Evolutionary conservation across 2,329 filamentous ascomycete genomes (phyloP).

Genomic region (Trichoderma harzianum): DNA sequence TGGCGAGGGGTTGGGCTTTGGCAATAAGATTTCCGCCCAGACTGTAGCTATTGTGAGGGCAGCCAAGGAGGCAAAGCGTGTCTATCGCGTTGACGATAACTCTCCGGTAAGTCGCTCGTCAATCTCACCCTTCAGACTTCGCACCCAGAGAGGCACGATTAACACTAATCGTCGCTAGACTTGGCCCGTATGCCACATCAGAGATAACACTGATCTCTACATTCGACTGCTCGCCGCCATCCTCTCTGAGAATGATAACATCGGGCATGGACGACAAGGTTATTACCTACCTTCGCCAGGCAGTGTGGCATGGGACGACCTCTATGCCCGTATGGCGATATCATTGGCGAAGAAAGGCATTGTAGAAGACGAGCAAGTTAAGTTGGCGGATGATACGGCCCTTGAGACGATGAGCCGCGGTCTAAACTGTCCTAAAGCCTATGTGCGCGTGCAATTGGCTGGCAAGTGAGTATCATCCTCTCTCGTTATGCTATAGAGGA

Average conservation of each 20-base stretch:
- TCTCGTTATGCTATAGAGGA: not conserved
- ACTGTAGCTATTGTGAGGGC: not conserved
- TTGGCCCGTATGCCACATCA: constrained; percentile 1
- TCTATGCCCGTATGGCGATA: not conserved
- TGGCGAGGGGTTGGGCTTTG: not conserved
- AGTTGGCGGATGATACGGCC: not conserved
- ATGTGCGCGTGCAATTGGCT: not conserved
- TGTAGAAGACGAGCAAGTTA: not conserved
- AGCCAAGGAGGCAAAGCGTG: not conserved
- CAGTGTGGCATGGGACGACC: not conserved
- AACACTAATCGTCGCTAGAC: not conserved
- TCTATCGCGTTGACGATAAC: not conserved
- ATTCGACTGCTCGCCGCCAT: not conserved
- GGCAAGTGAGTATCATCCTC: not conserved
- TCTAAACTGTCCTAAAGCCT: not conserved
- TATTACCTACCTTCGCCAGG: not conserved
- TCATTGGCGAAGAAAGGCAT: not conserved
- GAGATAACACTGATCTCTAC: not conserved
- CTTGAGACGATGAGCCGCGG: not conserved
- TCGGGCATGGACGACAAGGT: not conserved
- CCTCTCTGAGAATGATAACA: not conserved
- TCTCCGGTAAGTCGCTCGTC: not conserved
- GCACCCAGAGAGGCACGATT: not conserved
- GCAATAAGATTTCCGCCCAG: not conserved
- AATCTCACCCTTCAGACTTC: not conserved